phyloP scores from a whole-genome alignment of 108 stramenopile genomes.

The Craspedostauros australis region DNA sequence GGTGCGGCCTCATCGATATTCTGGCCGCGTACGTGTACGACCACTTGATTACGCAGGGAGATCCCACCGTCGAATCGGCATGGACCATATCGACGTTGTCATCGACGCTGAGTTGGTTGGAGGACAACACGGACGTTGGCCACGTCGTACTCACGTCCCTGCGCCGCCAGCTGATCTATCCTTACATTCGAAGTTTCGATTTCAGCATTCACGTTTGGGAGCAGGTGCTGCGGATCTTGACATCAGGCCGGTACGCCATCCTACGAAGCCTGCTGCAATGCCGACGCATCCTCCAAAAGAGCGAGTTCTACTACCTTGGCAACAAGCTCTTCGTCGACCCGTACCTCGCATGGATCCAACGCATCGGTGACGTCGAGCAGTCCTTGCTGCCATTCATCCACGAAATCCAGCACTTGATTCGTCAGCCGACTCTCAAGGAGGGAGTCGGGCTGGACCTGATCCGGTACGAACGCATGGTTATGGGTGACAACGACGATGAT shows the following conservation, averaged over 20 bases:
- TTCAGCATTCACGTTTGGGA: slow-evolving; percentile 26
- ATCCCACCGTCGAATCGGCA: slow-evolving; percentile 87
- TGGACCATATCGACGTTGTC: slow-evolving; percentile 87
- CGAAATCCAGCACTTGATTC: too few species aligned
- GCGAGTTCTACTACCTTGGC: slow-evolving; percentile 86
- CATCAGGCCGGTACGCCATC: slow-evolving; percentile 24
- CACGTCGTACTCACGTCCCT: slow-evolving; percentile 20
- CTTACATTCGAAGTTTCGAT: slow-evolving; percentile 76
- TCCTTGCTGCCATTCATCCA: too few species aligned
- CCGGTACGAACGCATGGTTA: too few species aligned
- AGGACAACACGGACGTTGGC: slow-evolving; percentile 30
- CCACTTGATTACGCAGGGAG: slow-evolving; percentile 84
- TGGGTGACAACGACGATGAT: too few species aligned
- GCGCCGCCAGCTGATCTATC: slow-evolving; percentile 80
- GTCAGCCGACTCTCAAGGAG: too few species aligned
- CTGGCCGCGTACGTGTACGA: slow-evolving; percentile 88
- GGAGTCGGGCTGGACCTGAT: too few species aligned
- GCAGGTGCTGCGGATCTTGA: slow-evolving; percentile 44
- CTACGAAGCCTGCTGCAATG: slow-evolving; percentile 75
- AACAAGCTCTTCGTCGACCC: slow-evolving; percentile 79
- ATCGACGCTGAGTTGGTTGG: slow-evolving; percentile 78
- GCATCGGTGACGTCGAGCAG: background rate
- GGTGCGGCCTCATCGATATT: slow-evolving; percentile 69
- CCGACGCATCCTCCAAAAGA: slow-evolving; percentile 71
- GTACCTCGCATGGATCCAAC: slow-evolving; percentile 70